Evolutionary conservation across 176 grass and related monocot genomes (phyloP).

Genomic region (Oryza australiensis): DNA sequence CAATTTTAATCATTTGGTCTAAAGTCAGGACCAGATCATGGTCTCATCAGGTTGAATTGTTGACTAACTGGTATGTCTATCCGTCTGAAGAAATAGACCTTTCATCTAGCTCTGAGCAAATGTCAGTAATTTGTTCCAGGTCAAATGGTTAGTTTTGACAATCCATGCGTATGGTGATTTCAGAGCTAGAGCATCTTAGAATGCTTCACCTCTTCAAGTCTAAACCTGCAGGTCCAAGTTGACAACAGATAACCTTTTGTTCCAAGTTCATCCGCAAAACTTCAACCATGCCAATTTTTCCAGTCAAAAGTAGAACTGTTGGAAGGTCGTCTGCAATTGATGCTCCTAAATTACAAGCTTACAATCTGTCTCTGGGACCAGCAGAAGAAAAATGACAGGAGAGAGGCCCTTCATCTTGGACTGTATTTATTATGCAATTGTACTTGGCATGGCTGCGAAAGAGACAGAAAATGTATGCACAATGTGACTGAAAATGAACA

Average conservation of each 20-base stretch:
- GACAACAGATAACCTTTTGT: background rate
- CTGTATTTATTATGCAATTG: conserved; percentile 27
- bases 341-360: conserved; percentile 13
- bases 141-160: conserved; percentile 3
- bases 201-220: background rate
- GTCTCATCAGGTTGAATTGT: background rate
- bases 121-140: background rate
- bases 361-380: conserved; percentile 12
- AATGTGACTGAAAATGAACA: background rate
- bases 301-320: conserved; percentile 36
- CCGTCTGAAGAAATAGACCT: background rate
- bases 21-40: conserved; percentile 15
- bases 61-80: background rate
- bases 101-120: background rate
- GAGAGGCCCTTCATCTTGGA: conserved; percentile 21
- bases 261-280: background rate
- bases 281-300: conserved; percentile 18
- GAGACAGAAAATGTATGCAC: background rate
- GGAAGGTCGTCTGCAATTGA: conserved; percentile 17
- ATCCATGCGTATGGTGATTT: conserved; percentile 4
- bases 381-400: conserved; percentile 4
- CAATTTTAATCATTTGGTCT: background rate
- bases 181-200: background rate
- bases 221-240: conserved; percentile 2
- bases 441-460: conserved; percentile 28